Evolutionary conservation across 2,329 filamentous ascomycete genomes (phyloP), one percentile per base, ranked within the genome.

Genomic region (Alternaria infectoria): DNA sequence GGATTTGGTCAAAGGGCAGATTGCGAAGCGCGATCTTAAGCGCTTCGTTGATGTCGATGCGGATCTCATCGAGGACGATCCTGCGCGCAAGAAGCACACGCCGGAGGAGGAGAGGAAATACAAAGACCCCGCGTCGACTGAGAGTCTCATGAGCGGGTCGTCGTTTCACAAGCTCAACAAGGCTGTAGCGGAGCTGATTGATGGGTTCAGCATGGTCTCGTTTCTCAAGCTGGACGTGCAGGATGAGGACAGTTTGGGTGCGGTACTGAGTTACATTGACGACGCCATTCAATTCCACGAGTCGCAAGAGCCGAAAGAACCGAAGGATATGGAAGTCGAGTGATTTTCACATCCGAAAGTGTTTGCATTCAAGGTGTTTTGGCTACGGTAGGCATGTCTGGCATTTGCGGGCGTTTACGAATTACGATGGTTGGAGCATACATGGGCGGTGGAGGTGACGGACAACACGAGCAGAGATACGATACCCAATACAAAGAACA

Each of bases 191-290:
- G 89, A 92, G 57, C 83, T 99, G 68, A 97, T 99, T 69, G 96
- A 98, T 79, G 96, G 93, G 80, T 99, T 97, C 82, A 97, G 93
- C 82, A 96, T 99, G 93, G 93, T 99, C 12, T 97, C 92, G 51
- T 99, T 97, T 77, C 84, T 97, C 61, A 93, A 94, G 82, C 84
- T 98, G 47, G 92, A 98, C 76, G 91, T 90, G 26, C 91, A 96
- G 69, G 90, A 97, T 73, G 95, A 98, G 81, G 93, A 98, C 73
- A 98, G 95, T 75, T 90, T 98, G 5, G 90, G 87, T 1, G 89
- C 86, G 2, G 90, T 97, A 25, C 81, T 97, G 71, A 97, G 93
- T 83, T 93, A 96, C 81, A 96, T 97, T 71, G 94, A 97, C 78
- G 93, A 97, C 81, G 92, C 92, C 26, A 96, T 97, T 69, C 94